Percentiles rank a stretch among this genome's conserved stretches.
Evolutionary conservation across 108 stramenopile genomes (phyloP).

Genomic region (Nannochloropsis salina): DNA sequence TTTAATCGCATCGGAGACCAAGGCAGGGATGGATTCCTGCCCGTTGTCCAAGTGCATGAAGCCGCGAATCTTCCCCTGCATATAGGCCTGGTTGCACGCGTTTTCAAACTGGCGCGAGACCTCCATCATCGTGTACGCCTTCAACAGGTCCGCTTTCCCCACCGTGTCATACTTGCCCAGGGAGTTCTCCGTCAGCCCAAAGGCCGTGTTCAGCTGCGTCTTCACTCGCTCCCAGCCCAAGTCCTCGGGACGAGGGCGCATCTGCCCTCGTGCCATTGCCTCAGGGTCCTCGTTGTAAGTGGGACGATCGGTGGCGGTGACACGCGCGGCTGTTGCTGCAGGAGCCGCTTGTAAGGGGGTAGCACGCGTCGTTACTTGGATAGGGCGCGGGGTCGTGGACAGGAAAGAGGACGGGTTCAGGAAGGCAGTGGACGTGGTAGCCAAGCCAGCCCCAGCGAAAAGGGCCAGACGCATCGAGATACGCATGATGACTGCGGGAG

Average conservation of each 20-base stretch:
- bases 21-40: conserved; percentile 87
- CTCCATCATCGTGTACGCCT: conserved; percentile 53
- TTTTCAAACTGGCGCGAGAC: conserved; percentile 78
- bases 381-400: not conserved
- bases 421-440: conserved; percentile 1
- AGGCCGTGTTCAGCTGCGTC: conserved; percentile 33
- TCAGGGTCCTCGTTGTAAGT: not conserved
- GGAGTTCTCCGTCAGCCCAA: conserved; percentile 24
- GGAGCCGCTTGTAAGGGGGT: not conserved
- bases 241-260: conserved; percentile 11
- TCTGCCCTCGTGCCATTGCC: not conserved
- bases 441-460: not conserved
- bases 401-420: not conserved
- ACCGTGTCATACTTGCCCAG: conserved; percentile 32
- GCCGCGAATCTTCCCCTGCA: conserved; percentile 77
- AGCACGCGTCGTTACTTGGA: not conserved
- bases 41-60: conserved; percentile 99
- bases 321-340: not conserved
- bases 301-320: not conserved
- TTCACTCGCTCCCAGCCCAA: conserved; percentile 21
- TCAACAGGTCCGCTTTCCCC: conserved; percentile 49
- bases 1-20: conserved; percentile 84
- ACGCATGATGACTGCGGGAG: conserved; percentile 3
- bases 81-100: conserved; percentile 96
- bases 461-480: not conserved